Evolutionary conservation across 2,329 filamentous ascomycete genomes (phyloP), one percentile per base, ranked within the genome.

Genomic region (Seiridium unicorne): DNA sequence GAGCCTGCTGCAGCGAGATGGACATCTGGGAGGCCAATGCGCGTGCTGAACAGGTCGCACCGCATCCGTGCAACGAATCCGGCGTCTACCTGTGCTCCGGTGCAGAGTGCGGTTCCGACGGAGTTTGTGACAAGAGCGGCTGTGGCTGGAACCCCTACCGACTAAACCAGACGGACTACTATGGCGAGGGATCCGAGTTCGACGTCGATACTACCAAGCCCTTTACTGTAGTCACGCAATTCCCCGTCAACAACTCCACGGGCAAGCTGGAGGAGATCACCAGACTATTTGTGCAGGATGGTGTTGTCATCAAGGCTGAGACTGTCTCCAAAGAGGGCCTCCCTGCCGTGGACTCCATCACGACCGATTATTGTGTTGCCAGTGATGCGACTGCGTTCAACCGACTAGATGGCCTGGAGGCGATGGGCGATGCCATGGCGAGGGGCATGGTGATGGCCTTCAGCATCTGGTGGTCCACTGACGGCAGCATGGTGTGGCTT

Each of bases 401-500:
- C 63, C 65, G 64, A 51, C 66, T 79, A 3, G 79, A 78, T 44
- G 79, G 70, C 31, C 73, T 76, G 61, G 73, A 73, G 64, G 74
- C 66, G 4, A 78, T 80, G 72, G 78, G 79, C 40, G 73, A 77
- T 42, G 73, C 78, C 4, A 66, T 81, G 63, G 68, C 67, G 35
- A 70, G 78, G 35, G 77, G 76, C 48, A 82, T 83, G 80, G 80
- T 82, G 1, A 68, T 83, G n/a, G 75, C 76, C 9, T 75, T 85
- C 64, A 76, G 73, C 63, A 74, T 85, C 51, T 84, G 81, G 81
- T 81, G 80, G 73, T 81, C 84, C 63, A 74, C 77, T 10, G 70
- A 75, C 13, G 72, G 74, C 31, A 77, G 76, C 62, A 84, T 85
- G 83, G 74, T 77, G 13, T 85, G 82, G 82, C 73, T 85, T 35